Conservation (phyloP, 2,329 filamentous ascomycete genomes). For the Biscogniauxia sp. region DNA sequence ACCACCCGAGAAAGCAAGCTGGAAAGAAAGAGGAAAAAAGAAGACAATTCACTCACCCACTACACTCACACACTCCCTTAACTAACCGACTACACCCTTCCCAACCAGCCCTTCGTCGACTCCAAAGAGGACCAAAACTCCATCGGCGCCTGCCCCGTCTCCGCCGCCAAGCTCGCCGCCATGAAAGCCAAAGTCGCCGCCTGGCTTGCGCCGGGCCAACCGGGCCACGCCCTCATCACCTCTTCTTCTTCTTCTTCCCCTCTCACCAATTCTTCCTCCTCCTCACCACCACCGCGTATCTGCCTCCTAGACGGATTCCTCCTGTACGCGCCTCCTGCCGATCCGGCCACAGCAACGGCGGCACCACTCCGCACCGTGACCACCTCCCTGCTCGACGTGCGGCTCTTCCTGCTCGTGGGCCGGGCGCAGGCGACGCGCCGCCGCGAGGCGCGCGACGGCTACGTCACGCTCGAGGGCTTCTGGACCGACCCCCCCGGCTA, state of each 20-base stretch:
- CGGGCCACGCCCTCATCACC: constrained; percentile 36
- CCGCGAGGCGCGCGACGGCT: constrained; percentile 68
- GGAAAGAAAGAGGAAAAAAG: not conserved
- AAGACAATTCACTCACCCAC: too few relatives aligned
- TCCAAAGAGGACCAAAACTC: constrained; percentile 65
- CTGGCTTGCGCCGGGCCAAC: constrained; percentile 45
- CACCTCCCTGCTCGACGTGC: constrained; percentile 65
- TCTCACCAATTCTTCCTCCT: too few relatives aligned
- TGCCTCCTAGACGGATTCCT: constrained; percentile 88
- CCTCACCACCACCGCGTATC: constrained; percentile 43
- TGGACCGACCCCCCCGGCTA: constrained; percentile 95
- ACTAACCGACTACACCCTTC: constrained; percentile 6
- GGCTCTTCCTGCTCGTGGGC: constrained; percentile 72
- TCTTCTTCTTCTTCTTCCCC: constrained; percentile 26
- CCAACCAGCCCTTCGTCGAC: constrained; percentile 43
- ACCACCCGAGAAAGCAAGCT: too few relatives aligned
- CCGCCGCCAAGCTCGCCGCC: constrained; percentile 43
- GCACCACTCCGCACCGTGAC: constrained; percentile 28
- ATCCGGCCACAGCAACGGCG: not conserved
- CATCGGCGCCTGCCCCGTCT: constrained; percentile 53
- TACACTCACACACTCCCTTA: not conserved
- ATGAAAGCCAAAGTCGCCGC: constrained; percentile 47
- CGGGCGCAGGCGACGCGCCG: constrained; percentile 62
- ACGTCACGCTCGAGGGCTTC: constrained; percentile 83
- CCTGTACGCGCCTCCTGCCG: constrained; percentile 62